A percentile compares a stretch with the other conserved stretches of the same genome.
Evolutionary conservation across 164 flowering plant genomes (phyloP).

Genomic region (Sedum album): DNA sequence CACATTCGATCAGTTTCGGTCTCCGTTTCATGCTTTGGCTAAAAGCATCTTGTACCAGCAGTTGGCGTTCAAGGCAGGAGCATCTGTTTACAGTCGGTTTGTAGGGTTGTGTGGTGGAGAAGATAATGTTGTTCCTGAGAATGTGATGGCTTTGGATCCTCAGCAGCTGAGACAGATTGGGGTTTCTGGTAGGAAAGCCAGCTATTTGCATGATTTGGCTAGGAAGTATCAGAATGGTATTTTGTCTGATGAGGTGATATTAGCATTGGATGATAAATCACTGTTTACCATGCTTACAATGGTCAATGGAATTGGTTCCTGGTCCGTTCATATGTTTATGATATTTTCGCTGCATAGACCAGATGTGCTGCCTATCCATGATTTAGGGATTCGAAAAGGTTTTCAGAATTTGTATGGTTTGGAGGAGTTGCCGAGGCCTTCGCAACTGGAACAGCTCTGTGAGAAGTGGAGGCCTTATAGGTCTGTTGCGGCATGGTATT

Average conservation of each 20-base stretch:
- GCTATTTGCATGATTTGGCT: conserved; percentile 84
- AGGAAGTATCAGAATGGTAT: conserved; percentile 75
- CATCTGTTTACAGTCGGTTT: conserved; percentile 79
- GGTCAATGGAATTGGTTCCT: conserved; percentile 95
- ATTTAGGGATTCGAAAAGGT: conserved; percentile 80
- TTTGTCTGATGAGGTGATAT: conserved; percentile 57
- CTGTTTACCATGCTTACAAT: conserved; percentile 90
- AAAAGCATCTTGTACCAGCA: conserved; percentile 89
- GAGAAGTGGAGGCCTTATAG: conserved; percentile 95
- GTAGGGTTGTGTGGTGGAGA: conserved; percentile 81
- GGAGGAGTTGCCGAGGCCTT: conserved; percentile 78
- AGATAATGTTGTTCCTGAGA: conserved; percentile 49
- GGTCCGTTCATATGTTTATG: too few species aligned
- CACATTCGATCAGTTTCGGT: conserved; percentile 49
- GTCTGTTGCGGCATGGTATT: conserved; percentile 85
- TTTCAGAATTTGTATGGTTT: conserved; percentile 63
- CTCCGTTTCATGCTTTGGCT: too few species aligned
- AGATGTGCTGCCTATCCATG: conserved; percentile 84
- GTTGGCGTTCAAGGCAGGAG: conserved; percentile 85
- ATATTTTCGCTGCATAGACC: conserved; percentile 88
- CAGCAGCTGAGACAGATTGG: conserved; percentile 31
- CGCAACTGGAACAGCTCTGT: conserved; percentile 90
- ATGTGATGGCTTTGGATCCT: background rate
- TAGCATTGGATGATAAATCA: conserved; percentile 85
- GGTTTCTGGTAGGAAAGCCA: conserved; percentile 80